Base-by-base conservation (phyloP, 2,329 filamentous ascomycete genomes). In the Stemphylium lycopersici region DNA sequence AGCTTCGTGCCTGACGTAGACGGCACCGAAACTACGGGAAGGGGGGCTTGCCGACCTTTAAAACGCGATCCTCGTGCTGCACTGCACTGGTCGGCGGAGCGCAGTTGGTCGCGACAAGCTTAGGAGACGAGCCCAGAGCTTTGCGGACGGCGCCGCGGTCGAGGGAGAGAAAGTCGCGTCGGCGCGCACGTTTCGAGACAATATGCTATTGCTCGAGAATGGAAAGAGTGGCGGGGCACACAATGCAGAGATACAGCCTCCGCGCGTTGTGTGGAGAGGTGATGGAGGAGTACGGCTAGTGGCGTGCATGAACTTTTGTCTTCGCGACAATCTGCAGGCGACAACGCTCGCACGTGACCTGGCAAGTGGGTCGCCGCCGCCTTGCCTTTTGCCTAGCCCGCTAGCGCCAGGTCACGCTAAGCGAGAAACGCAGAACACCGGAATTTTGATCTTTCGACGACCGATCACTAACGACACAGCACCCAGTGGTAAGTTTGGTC, bases 401-500 rank as follows among this genome's bases (percentile, higher is more conserved):
- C 46, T 61, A 62, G 51, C 55, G 55, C 24, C 48, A 36, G 49
- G 29, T 38, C 38, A 39, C 13, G 37, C 34, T 57, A 59, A 53
- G 43, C 53, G 53, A 56, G 48, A 34, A 38, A 43, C 36, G 42
- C 42, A 50, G 40, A 43, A 55, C 52, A 43, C 47, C 47, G 18
- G 44, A 57, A 37, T 52, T 56, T 51, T 51, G 55, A 45, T 39
- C 37, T 22, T 43, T 42, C 55, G 44, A 58, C 36, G 52, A 49
- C 41, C 61, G 54, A 62, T 39, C 62, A 62, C 58, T 59, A 59
- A 61, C 67, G 66, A 70, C 69, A 70, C 69, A 70, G 58, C 66
- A 68, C 61, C 67, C 66, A 63, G 65, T 63, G 68, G 70, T 73
- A 72, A 70, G 70, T 66, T 53, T 40, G 36, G 47, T 45, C 57